Percentiles rank a stretch among this genome's conserved stretches.
These are phyloP conservation scores for Fusarium chaquense DNA, from an alignment of 2,329 filamentous ascomycete species.

Conservation along the genomic window DNA sequence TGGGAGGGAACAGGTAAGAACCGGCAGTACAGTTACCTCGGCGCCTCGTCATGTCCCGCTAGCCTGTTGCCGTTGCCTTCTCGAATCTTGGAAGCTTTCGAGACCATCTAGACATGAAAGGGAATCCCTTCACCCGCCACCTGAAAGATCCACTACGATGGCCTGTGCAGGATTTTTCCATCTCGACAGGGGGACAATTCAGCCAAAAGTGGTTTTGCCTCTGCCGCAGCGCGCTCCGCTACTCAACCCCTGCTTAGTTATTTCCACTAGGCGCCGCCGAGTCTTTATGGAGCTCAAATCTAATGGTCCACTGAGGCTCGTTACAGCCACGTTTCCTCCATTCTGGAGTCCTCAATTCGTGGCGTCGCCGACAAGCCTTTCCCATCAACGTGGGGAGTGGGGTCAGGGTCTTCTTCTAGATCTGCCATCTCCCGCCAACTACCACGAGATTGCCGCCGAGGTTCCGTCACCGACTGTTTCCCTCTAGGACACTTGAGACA, in stretches of 20 bases:
- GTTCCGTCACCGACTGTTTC: slow-evolving; percentile 33
- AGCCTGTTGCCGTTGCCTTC: slow-evolving; percentile 14
- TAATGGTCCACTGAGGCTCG: slow-evolving; percentile 13
- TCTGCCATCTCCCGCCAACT: slow-evolving; percentile 9
- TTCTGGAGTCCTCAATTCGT: slow-evolving; percentile 19
- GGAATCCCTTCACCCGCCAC: slow-evolving; percentile 21
- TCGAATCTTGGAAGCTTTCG: slow-evolving; percentile 36
- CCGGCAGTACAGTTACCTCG: slow-evolving; percentile 20
- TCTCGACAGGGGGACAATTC: slow-evolving; percentile 15
- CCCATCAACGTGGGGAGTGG: slow-evolving; percentile 20
- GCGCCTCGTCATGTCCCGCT: slow-evolving; percentile 27
- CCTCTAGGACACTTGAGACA: not conserved
- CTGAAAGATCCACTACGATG: slow-evolving; percentile 13
- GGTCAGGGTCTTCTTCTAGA: slow-evolving; percentile 14
- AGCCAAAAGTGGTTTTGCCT: slow-evolving; percentile 21
- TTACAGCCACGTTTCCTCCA: slow-evolving; percentile 45
- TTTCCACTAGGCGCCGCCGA: slow-evolving; percentile 35
- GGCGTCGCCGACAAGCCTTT: slow-evolving; percentile 33
- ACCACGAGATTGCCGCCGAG: not conserved
- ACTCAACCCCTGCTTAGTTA: slow-evolving; percentile 15
- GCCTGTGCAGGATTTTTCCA: slow-evolving; percentile 28
- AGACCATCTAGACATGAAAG: slow-evolving; percentile 13
- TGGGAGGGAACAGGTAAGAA: not conserved
- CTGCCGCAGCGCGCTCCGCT: slow-evolving; percentile 40
- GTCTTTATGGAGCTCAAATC: slow-evolving; percentile 5